Base-by-base conservation (phyloP, 225 moss, liverwort and hornwort species). In the Ulota crispa region DNA sequence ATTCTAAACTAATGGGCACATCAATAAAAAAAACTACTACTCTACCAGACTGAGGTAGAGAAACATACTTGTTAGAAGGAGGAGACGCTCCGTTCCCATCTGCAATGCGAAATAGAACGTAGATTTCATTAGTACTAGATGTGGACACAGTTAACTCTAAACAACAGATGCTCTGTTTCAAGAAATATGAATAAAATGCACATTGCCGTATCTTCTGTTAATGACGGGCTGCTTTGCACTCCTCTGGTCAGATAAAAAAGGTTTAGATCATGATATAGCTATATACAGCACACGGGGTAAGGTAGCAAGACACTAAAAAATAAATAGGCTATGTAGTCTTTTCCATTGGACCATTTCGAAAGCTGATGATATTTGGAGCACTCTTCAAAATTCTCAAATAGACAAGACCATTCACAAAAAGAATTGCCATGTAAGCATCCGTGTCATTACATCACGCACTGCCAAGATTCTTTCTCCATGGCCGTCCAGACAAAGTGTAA, bases 31-130 rank as follows among this genome's bases (percentile, higher is more conserved):
- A 34, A 72, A 53, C 42, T 37, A 50, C 28, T 31, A 36, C 70
- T 36, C 54, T 66, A 69, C 23, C 43, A 64, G 68, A 77, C 50
- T 64, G 53, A 65, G 66, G 65, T 75, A 69, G 77, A 78, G 64
- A 73, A 79, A 75, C 87, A 57, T 89, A 89, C 89, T 20, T 70
- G 78, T 4, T 80, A 43, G 80, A 89, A 70, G 85, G 73, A 81
- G 87, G 36, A 81, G 85, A 87, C 64, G 0, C 64, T 70, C 61
- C 87, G 26, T 59, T 89, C 78, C 55, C 78, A 78, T 75, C 89
- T 89, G 89, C 87, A 83, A 32, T 19, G 56, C 16, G n/a, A 85
- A 75, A 56, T 14, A 73, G 36, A 71, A 81, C n/a, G 14, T 11
- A 73, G 23, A 63, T 55, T 54, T 72, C 47, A 69, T 88, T 72